A percentile compares a stretch with the other conserved stretches of the same genome.
phyloP scores from a whole-genome alignment of 169 alveolate species.

The Cryptosporidium sp. region DNA sequence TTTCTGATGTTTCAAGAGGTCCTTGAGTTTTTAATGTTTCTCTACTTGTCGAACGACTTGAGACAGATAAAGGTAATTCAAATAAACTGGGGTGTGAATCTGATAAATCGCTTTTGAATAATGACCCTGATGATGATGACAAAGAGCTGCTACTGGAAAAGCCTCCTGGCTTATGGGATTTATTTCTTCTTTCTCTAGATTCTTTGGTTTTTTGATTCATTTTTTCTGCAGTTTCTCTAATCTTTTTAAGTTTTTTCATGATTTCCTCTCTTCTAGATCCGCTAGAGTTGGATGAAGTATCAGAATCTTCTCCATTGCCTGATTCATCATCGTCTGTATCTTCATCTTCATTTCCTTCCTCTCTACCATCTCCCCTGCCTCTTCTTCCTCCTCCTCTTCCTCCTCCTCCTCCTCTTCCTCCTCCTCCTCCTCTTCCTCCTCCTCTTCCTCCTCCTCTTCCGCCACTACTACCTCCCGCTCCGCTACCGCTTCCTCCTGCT shows the following conservation, averaged over 20 bases:
- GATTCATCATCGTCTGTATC: neutral
- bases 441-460: neutral
- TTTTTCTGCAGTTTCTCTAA: neutral
- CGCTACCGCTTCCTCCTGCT: too few species aligned
- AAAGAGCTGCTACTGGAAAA: too few species aligned
- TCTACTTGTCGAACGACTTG: too few species aligned
- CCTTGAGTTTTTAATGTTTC: too few species aligned
- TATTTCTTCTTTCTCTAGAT: neutral
- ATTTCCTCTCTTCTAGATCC: neutral
- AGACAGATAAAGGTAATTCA: too few species aligned
- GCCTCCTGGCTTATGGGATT: neutral
- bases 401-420: neutral
- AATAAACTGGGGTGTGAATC: too few species aligned
- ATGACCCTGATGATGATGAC: too few species aligned
- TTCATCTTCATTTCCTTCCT: neutral
- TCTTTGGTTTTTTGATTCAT: neutral
- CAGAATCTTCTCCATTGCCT: constrained; percentile 12
- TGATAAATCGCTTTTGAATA: too few species aligned
- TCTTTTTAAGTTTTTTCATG: neutral
- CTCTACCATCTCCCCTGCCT: neutral
- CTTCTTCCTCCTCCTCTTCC: neutral
- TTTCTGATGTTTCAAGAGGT: too few species aligned
- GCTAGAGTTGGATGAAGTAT: neutral
- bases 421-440: neutral
- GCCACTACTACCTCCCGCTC: too few species aligned